Evolutionary conservation across 2,329 filamentous ascomycete species (phyloP).

Genomic region (Botrytis aclada): DNA sequence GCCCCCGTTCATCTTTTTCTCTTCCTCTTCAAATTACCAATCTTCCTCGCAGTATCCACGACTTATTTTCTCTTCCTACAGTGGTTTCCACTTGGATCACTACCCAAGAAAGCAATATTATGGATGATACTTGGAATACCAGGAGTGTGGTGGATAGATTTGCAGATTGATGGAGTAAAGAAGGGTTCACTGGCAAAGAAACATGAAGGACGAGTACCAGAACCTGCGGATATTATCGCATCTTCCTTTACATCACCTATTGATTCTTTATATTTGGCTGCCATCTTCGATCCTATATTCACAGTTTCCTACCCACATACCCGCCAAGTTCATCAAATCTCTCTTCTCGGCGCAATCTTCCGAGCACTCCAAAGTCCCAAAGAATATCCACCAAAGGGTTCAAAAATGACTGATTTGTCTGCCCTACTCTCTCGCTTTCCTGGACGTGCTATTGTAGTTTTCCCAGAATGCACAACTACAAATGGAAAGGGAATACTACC

Average conservation of each 20-base stretch:
- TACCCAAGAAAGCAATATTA: conserved; percentile 76
- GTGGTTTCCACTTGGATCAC: conserved; percentile 68
- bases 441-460: conserved; percentile 74
- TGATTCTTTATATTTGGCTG: conserved; percentile 89
- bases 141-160: conserved; percentile 96
- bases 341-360: conserved; percentile 70
- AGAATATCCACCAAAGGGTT: conserved; percentile 44
- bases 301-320: conserved; percentile 77
- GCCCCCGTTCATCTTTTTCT: conserved; percentile 66
- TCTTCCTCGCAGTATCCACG: conserved; percentile 65
- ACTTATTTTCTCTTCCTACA: conserved; percentile 80
- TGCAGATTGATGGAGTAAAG: conserved; percentile 96
- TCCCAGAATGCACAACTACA: conserved; percentile 91
- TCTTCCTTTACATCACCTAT: conserved; percentile 90
- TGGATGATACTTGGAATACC: conserved; percentile 87
- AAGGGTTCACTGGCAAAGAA: conserved; percentile 81
- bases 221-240: conserved; percentile 77
- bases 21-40: conserved; percentile 75
- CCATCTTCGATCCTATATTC: conserved; percentile 95
- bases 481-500: conserved; percentile 89
- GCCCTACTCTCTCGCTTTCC: conserved; percentile 67
- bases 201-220: conserved; percentile 70
- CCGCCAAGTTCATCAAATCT: conserved; percentile 70
- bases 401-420: conserved; percentile 57
- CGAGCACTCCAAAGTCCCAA: conserved; percentile 65